Percentiles rank a stretch among this genome's conserved stretches.
phyloP scores from a whole-genome alignment of 441 rosid species.

The Arabidopsis hybrid region DNA sequence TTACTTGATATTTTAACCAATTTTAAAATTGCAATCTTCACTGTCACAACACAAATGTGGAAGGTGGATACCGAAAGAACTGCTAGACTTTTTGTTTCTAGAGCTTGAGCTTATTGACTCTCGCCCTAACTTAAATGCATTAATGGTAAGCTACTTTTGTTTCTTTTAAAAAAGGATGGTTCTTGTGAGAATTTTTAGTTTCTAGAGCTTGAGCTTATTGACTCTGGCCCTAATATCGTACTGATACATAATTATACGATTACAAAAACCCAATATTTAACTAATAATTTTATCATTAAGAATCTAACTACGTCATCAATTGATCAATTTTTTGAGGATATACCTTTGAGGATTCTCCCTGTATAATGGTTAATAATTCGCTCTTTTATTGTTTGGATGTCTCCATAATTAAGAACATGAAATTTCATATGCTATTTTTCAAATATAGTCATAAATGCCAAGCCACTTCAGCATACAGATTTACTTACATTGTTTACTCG shows the following conservation, averaged over 20 bases:
- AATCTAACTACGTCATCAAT: slow-evolving; percentile 33
- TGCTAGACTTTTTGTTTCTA: background rate
- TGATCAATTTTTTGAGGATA: slow-evolving; percentile 35
- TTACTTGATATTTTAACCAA: background rate
- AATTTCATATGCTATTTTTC: slow-evolving; percentile 18
- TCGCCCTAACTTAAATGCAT: too few relatives aligned
- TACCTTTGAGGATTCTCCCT: slow-evolving; percentile 30
- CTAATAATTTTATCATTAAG: slow-evolving; percentile 9
- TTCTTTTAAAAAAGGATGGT: background rate
- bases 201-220: slow-evolving; percentile 19
- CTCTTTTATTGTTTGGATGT: slow-evolving; percentile 31
- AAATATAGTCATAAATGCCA: slow-evolving; percentile 16
- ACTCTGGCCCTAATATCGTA: background rate
- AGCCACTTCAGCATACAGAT: slow-evolving; percentile 28
- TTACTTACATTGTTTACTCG: slow-evolving; percentile 14
- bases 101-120: too few relatives aligned
- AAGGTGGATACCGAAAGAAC: background rate
- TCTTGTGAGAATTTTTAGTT: background rate
- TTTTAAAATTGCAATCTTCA: background rate
- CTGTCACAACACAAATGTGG: slow-evolving; percentile 5
- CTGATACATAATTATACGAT: slow-evolving; percentile 6
- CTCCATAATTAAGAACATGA: slow-evolving; percentile 31
- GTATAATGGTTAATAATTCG: slow-evolving; percentile 10
- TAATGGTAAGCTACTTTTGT: background rate
- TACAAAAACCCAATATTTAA: slow-evolving; percentile 9